Evolutionary conservation across 768 basidiomycete species (phyloP), one percentile per base, ranked within the genome.

Genomic region (Collybiopsis confluens): DNA sequence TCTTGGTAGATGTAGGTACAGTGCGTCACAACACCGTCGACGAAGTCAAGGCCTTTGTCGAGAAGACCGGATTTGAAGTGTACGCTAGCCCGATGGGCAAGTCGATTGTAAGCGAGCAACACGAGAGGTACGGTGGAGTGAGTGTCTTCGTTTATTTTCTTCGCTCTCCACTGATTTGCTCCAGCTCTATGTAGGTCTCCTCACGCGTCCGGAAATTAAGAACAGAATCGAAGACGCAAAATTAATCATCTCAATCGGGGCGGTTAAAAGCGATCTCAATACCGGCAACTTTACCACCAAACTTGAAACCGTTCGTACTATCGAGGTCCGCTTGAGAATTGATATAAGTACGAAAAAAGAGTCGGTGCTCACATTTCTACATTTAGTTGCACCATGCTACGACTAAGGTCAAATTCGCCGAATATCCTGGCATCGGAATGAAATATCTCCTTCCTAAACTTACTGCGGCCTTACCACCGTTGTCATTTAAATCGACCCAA

Each of bases 61-160:
- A 72, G 52, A 72, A 74, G 44, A 91, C 90, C 1, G 79, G 77
- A 3, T 88, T 86, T 69, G 83, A 86, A 0, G 86, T 90, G 2
- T 90, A 85, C 63, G 73, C 83, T 1, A 75, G 88, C 0, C 88
- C 88, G 0, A 90, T 91, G 88, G 92, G 90, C 7, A 93, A 92
- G 67, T 80, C 85, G 0, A 78, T 81, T 0, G 69, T 93, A 16
- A 76, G 80, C 41, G 92, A 94, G 64, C 71, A 74, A n/a, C 80
- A 82, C 40, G 75, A 79, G 40, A 79, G 88, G 4, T 92, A 88
- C 63, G 90, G 90, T 45, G 92, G 92, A 30, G 90, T 90, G 63
- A 59, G 88, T 72, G 33, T 16, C 36, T 30, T 18, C 42, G 23
- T 15, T 5, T n/a, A n/a, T 0, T 45, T 21, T 15, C 27, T 18